These are phyloP conservation scores for Thelonectria blattea DNA, from an alignment of 2,329 filamentous ascomycete species.

Conservation along the genomic window DNA sequence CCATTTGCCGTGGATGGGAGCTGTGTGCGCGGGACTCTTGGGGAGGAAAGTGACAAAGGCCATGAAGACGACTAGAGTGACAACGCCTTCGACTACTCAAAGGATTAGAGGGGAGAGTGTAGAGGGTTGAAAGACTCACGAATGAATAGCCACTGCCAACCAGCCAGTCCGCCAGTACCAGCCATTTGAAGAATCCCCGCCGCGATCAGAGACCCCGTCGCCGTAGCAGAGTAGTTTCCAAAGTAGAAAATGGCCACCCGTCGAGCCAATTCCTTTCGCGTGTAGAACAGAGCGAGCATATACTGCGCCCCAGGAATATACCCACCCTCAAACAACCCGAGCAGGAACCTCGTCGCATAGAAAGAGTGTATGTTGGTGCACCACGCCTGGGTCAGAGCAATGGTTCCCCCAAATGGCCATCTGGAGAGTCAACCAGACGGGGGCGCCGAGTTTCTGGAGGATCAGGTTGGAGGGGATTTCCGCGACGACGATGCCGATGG, in stretches of 20 bases:
- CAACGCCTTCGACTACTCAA: slow-evolving; percentile 24
- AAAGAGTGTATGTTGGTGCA: slow-evolving; percentile 23
- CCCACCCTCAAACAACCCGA: slow-evolving; percentile 26
- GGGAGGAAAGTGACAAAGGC: slow-evolving; percentile 26
- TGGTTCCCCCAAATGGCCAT: slow-evolving; percentile 26
- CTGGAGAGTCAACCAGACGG: slow-evolving; percentile 29
- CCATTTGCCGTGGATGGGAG: slow-evolving; percentile 25
- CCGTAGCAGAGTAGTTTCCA: slow-evolving; percentile 32
- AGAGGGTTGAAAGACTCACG: slow-evolving; percentile 1
- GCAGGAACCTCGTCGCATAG: slow-evolving; percentile 24
- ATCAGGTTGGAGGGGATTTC: slow-evolving; percentile 38
- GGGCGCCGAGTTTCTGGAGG: slow-evolving; percentile 26
- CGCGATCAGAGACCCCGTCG: slow-evolving; percentile 24
- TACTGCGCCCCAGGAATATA: slow-evolving; percentile 29
- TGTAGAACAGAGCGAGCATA: slow-evolving; percentile 27
- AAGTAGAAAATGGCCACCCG: slow-evolving; percentile 29
- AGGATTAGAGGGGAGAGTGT: not conserved
- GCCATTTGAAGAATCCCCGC: slow-evolving; percentile 30
- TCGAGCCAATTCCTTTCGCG: slow-evolving; percentile 20
- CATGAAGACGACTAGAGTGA: slow-evolving; percentile 28
- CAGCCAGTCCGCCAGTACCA: slow-evolving; percentile 20
- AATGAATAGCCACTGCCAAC: slow-evolving; percentile 33
- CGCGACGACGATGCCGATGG: slow-evolving; percentile 53
- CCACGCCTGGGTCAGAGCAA: slow-evolving; percentile 27
- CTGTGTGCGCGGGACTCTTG: slow-evolving; percentile 22